Evolutionary conservation across 1,139 yeast species (phyloP).

Genomic region (Saccharomycopsis crataegensis): DNA sequence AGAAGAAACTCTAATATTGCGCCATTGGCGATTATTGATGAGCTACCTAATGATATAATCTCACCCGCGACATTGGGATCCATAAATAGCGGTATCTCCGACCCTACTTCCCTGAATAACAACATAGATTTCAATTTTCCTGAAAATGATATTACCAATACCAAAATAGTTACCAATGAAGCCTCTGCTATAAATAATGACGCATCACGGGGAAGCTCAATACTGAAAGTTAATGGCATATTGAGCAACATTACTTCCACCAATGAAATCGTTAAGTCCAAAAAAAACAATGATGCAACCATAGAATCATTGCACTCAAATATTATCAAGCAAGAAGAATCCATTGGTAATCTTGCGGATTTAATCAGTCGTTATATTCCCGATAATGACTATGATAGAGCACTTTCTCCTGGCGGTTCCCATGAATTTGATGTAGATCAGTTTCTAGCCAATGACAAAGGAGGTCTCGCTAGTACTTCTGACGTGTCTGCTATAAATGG

Average conservation of each 20-base stretch:
- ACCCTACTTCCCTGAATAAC: no score
- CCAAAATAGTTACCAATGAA: no score
- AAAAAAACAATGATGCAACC: constrained; percentile 21
- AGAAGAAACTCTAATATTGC: neutral
- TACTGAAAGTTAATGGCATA: no score
- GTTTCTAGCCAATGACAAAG: constrained; percentile 20
- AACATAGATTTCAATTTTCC: no score
- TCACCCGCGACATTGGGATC: neutral
- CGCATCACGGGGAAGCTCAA: no score
- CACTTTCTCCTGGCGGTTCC: neutral
- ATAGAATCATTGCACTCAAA: constrained; percentile 38
- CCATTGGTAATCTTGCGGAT: constrained; percentile 52
- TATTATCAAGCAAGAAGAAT: constrained; percentile 43
- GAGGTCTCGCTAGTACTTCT: neutral
- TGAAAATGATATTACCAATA: no score
- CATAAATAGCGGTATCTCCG: no score
- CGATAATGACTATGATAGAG: neutral
- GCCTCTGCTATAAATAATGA: no score
- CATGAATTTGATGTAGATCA: constrained; percentile 29
- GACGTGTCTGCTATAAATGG: neutral
- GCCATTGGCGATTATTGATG: neutral
- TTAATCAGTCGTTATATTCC: constrained; percentile 38
- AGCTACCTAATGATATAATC: neutral
- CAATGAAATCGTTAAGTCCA: neutral
- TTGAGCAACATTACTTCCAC: no score